Evolutionary conservation across 1,284 basidiomycete species (phyloP).

Genomic region (Ceratobasidium sp.): DNA sequence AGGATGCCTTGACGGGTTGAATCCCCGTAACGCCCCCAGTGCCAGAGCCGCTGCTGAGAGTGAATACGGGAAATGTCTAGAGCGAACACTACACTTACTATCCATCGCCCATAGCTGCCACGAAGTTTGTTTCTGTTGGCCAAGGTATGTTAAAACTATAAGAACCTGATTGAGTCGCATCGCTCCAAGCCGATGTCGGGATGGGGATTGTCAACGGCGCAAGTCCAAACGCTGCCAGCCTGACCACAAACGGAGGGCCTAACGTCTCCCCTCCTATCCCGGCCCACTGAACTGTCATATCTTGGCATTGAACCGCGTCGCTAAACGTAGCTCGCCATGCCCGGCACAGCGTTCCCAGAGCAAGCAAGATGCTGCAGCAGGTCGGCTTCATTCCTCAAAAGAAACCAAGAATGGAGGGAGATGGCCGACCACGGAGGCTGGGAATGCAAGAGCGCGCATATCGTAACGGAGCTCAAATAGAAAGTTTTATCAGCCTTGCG

Average conservation of each 20-base stretch:
- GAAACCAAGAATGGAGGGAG: neutral
- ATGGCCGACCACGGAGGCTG: neutral
- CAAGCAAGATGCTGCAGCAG: constrained; percentile 7
- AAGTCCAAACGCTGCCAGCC: constrained; percentile 26
- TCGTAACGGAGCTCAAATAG: neutral
- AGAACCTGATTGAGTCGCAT: constrained; percentile 10
- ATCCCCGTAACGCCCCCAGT: constrained; percentile 28
- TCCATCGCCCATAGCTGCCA: constrained; percentile 29
- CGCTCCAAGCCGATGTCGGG: constrained; percentile 24
- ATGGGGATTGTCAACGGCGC: constrained; percentile 24
- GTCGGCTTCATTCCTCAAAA: constrained; percentile 2
- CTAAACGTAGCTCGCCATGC: constrained; percentile 23
- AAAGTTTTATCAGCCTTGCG: neutral
- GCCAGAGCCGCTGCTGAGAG: neutral
- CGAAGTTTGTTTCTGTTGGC: constrained; percentile 19
- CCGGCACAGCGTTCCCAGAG: constrained; percentile 16
- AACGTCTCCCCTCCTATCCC: constrained; percentile 3
- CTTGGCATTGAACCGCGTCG: constrained; percentile 20
- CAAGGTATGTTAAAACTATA: constrained; percentile 28
- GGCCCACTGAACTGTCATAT: constrained; percentile 19
- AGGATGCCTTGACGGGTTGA: constrained; percentile 30
- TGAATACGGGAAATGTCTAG: neutral
- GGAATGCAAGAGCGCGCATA: neutral
- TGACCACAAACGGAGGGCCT: constrained; percentile 30
- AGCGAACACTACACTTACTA: constrained; percentile 9